Evolutionary conservation across 2,329 filamentous ascomycete species (phyloP).

Genomic region (Microsporum ferrugineum): DNA sequence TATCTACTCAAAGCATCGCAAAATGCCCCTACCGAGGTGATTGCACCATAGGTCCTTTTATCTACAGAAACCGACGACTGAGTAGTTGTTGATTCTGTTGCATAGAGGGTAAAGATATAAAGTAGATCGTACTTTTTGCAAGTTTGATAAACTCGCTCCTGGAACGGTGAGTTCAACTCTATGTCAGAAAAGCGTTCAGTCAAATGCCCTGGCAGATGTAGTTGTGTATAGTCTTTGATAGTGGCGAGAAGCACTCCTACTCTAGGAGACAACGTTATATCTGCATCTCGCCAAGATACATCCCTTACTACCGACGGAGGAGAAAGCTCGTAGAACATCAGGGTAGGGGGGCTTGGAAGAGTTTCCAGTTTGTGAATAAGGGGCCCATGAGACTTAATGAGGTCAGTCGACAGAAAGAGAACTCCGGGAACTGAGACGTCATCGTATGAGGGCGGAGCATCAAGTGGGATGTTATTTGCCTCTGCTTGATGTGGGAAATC

Average conservation of each 20-base stretch:
- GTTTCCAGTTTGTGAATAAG: conserved; percentile 14
- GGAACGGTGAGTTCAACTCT: conserved; percentile 35
- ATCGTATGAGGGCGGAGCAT: not conserved
- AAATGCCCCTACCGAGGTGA: conserved; percentile 18
- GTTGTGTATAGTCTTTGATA: conserved; percentile 61
- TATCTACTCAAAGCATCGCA: conserved; percentile 15
- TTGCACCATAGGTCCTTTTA: conserved; percentile 12
- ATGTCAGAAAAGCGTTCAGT: not conserved
- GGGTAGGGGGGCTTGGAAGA: conserved; percentile 2
- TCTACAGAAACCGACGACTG: conserved; percentile 16
- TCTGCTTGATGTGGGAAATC: not conserved
- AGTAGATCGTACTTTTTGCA: conserved; percentile 55
- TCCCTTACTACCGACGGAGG: not conserved
- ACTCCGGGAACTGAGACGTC: not conserved
- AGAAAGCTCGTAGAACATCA: conserved; percentile 19
- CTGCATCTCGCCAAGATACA: conserved; percentile 35
- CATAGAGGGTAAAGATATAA: conserved; percentile 43
- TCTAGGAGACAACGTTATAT: conserved; percentile 58
- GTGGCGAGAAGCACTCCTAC: conserved; percentile 61
- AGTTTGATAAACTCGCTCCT: conserved; percentile 44
- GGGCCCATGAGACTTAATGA: conserved; percentile 21
- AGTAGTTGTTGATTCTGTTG: not conserved
- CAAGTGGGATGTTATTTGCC: not conserved
- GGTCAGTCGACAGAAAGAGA: conserved; percentile 15
- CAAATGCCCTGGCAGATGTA: conserved; percentile 51